These are phyloP conservation scores for Neonectria punicea DNA, from an alignment of 2,329 filamentous ascomycete genomes.

Conservation along the genomic window DNA sequence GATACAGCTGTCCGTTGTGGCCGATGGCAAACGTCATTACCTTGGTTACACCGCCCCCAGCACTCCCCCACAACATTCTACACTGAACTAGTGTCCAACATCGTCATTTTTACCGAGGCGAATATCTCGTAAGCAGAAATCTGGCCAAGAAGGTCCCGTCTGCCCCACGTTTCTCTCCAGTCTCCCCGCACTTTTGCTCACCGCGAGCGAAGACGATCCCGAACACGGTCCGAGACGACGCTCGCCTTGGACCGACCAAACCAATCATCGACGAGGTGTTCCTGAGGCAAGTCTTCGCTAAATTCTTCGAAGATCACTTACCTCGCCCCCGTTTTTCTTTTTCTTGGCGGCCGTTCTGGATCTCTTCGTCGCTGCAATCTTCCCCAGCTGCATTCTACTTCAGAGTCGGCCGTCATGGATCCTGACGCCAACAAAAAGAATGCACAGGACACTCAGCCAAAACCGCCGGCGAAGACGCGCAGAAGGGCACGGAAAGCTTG, in stretches of 20 bases:
- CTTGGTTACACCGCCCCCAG: not conserved
- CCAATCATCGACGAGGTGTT: not conserved
- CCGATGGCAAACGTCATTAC: not conserved
- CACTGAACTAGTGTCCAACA: not conserved
- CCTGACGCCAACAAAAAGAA: not conserved
- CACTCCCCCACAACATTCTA: not conserved
- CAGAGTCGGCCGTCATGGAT: not conserved
- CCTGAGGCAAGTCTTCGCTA: not conserved
- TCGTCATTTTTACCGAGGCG: slow-evolving; percentile 2
- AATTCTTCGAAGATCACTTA: not conserved
- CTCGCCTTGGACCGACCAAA: not conserved
- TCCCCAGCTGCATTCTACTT: not conserved
- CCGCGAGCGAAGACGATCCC: not conserved
- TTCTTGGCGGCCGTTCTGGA: too few relatives aligned
- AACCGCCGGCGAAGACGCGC: not conserved
- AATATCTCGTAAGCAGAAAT: not conserved
- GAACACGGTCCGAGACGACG: not conserved
- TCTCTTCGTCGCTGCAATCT: not conserved
- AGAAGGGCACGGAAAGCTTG: slow-evolving; percentile 52
- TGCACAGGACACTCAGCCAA: not conserved
- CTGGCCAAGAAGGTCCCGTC: not conserved
- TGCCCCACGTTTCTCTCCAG: not conserved
- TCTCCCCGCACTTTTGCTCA: not conserved
- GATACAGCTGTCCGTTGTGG: too few relatives aligned
- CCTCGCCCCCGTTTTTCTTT: not conserved